These are phyloP conservation scores for Lipomyces sp. DNA, from an alignment of 805 yeast genomes.

Conservation along the genomic window DNA sequence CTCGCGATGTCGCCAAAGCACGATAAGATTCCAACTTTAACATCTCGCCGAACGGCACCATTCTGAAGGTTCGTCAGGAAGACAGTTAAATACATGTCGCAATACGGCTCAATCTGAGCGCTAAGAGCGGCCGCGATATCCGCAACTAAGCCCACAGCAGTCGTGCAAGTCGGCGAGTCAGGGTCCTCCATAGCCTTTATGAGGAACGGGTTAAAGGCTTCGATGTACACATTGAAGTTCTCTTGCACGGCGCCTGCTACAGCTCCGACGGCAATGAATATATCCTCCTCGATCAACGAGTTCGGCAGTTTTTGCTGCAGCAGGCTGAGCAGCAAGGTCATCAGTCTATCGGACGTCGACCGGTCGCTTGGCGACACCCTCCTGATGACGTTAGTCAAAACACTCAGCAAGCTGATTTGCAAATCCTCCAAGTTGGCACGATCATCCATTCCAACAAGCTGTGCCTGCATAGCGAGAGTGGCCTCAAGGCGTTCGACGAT, in stretches of 20 bases:
- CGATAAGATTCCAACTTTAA: constrained; percentile 82
- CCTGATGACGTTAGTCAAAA: constrained; percentile 79
- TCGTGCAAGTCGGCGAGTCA: constrained; percentile 71
- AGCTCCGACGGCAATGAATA: constrained; percentile 87
- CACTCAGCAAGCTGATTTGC: constrained; percentile 71
- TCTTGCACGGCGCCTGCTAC: constrained; percentile 77
- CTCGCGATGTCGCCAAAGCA: constrained; percentile 96
- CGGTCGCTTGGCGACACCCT: constrained; percentile 58
- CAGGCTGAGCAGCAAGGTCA: constrained; percentile 76
- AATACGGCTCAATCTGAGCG: constrained; percentile 64
- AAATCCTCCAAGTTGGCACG: constrained; percentile 75
- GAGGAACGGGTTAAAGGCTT: constrained; percentile 77
- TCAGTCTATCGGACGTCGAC: constrained; percentile 71
- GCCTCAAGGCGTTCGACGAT: constrained; percentile 68
- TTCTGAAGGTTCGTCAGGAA: constrained; percentile 67
- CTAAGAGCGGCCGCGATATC: constrained; percentile 91
- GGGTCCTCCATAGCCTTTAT: constrained; percentile 74
- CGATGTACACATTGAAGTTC: constrained; percentile 71
- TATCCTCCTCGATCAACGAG: constrained; percentile 88
- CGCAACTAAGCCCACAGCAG: constrained; percentile 93
- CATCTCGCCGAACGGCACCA: constrained; percentile 59
- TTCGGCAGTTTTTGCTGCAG: constrained; percentile 61
- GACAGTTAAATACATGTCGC: constrained; percentile 76
- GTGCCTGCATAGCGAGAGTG: constrained; percentile 58
- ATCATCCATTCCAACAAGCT: constrained; percentile 64